Evolutionary conservation across 257 asterid species (phyloP), one percentile per base, ranked within the genome.

Genomic region (Solanum tarijense): DNA sequence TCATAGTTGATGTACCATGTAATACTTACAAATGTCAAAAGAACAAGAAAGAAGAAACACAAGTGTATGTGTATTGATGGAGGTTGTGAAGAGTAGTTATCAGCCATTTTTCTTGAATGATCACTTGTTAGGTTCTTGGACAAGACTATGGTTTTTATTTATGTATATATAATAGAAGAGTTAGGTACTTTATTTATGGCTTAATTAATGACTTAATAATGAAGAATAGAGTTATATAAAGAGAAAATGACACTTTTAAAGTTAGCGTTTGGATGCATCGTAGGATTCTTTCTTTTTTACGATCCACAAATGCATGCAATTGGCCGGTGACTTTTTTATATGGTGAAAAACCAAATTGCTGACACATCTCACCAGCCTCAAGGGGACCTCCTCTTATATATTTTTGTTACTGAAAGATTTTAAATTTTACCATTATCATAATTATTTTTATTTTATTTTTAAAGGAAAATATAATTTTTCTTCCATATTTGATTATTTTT

Each of bases 1-100:
- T 94, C 98, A 89, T 92, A 94, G 87, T 92, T 94, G 73, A 93
- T 85, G 96, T 95, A 95, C 99, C 99, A 96, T 10, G 96, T 93
- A 88, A 95, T 88, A 27, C 94, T 91, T 10, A 96, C 94, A 88
- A 96, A 96, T 36, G 89, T 84, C 88, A 90, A 89, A 39, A 96
- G 91, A 38, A 93, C 90, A 32, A 92, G 36, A 83, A 96, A 93
- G 95, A 96, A 91, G 96, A 92, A 91, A 62, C 94, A 93, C 75
- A 96, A 93, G 89, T 96, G 98, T 25, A 94, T 48, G 68, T 58
- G 68, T 58, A 58, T 21, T 7, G 98, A 76, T 16, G 93, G 92
- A 32, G 97, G 85, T 7, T 88, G 89, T 35, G 90, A 79, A n/a
- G 88, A 86, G 90, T 90, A 85, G 83, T 90, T 85, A 88, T 92